These are phyloP conservation scores for Hymenoscyphus fructigenus DNA, from an alignment of 2,329 filamentous ascomycete species.

Conservation along the genomic window DNA sequence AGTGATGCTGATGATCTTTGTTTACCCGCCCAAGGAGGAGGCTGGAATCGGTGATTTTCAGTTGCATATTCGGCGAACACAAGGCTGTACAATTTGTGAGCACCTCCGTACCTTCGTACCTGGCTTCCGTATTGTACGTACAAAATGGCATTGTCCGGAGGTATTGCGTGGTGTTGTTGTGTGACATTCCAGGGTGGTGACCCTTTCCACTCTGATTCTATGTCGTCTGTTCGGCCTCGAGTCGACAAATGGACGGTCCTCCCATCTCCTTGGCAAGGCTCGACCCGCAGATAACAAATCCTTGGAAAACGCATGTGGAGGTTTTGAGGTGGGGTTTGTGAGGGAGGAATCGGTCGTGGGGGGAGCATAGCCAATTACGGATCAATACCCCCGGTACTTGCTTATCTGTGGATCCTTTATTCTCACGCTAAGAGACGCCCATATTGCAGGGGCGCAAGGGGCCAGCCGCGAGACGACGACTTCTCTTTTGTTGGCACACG, in stretches of 20 bases:
- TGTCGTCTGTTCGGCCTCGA: not conserved
- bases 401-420: not conserved
- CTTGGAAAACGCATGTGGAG: not conserved
- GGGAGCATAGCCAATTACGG: not conserved
- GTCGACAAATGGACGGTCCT: not conserved
- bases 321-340: too few species aligned
- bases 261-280: slow-evolving; percentile 1
- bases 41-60: not conserved
- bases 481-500: not conserved
- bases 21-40: not conserved
- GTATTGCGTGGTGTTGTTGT: not conserved
- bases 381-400: not conserved
- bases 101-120: not conserved
- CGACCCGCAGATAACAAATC: not conserved
- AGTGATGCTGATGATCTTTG: not conserved
- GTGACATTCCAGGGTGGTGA: not conserved
- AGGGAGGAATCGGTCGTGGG: not conserved
- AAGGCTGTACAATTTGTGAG: not conserved
- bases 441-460: not conserved
- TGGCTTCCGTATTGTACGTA: not conserved
- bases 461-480: not conserved
- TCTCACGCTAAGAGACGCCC: not conserved
- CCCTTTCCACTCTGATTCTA: not conserved
- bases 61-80: not conserved
- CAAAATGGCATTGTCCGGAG: not conserved